Evolutionary conservation across 768 basidiomycete species (phyloP).

Genomic region (Mycena sanguinolenta): DNA sequence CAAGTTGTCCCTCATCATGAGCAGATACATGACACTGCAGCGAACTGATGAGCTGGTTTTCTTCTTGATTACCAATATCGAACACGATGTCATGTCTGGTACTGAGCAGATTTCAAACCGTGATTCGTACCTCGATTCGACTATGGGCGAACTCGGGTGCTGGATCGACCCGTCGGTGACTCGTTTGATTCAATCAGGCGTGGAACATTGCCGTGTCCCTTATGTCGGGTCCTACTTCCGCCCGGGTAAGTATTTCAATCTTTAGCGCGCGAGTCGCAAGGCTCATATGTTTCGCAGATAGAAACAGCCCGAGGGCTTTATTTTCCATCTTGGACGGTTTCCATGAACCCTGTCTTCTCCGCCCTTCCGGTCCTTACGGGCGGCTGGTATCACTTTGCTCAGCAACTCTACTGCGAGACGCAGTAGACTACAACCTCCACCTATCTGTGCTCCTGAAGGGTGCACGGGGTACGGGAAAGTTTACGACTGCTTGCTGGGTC

Average conservation of each 20-base stretch:
- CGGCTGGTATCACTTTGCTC: slow-evolving; percentile 70
- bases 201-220: slow-evolving; percentile 76
- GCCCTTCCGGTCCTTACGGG: slow-evolving; percentile 52
- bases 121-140: slow-evolving; percentile 68
- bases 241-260: slow-evolving; percentile 56
- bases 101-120: slow-evolving; percentile 40
- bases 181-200: slow-evolving; percentile 82
- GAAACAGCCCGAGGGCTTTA: slow-evolving; percentile 41
- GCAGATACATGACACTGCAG: slow-evolving; percentile 22
- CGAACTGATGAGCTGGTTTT: slow-evolving; percentile 68
- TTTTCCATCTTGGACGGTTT: slow-evolving; percentile 40
- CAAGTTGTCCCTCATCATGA: neutral
- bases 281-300: slow-evolving; percentile 31
- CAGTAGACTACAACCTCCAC: slow-evolving; percentile 72
- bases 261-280: neutral
- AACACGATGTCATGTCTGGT: slow-evolving; percentile 67
- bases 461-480: slow-evolving; percentile 85
- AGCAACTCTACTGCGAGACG: slow-evolving; percentile 69
- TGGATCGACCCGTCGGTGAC: slow-evolving; percentile 84
- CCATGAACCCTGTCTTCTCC: slow-evolving; percentile 44
- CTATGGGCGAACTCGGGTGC: slow-evolving; percentile 83
- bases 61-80: slow-evolving; percentile 85
- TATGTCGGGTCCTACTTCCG: slow-evolving; percentile 63
- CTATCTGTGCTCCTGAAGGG: slow-evolving; percentile 86
- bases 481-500: slow-evolving; percentile 68